phyloP scores from a whole-genome alignment of 75 land plant genomes.

The Picea sitchensis region DNA sequence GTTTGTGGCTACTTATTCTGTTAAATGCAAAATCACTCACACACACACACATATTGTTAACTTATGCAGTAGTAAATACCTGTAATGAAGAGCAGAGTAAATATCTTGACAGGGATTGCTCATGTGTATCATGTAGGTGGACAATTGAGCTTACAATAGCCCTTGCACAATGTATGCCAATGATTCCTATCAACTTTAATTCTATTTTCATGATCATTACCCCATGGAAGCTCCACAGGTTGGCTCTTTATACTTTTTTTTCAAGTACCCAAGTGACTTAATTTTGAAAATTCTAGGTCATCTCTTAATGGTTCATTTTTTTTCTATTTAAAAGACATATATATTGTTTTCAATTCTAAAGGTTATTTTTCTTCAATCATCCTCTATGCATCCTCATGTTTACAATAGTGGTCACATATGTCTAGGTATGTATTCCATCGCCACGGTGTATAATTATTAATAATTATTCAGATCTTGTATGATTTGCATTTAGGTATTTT shows the following conservation, averaged over 20 bases:
- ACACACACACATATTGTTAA: background rate
- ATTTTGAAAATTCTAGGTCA: background rate
- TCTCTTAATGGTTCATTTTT: background rate
- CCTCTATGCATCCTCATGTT: conserved; percentile 91
- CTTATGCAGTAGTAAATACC: background rate
- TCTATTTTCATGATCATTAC: conserved; percentile 96
- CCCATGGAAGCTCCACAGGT: conserved; percentile 99
- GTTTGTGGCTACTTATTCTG: conserved; percentile 18
- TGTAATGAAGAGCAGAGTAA: background rate
- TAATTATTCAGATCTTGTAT: too few relatives aligned
- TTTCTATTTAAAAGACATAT: background rate
- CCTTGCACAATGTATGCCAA: conserved; percentile 69
- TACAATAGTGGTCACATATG: conserved; percentile 98
- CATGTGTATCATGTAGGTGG: conserved; percentile 53
- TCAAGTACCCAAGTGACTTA: background rate
- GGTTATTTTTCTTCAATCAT: conserved; percentile 86
- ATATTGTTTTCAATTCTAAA: conserved; percentile 11
- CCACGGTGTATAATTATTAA: too few relatives aligned
- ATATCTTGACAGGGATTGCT: background rate
- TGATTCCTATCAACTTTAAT: too few relatives aligned
- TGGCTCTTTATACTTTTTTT: background rate
- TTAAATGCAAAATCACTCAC: too few relatives aligned
- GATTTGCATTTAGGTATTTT: too few relatives aligned
- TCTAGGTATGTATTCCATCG: too few relatives aligned
- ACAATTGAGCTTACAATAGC: conserved; percentile 69